A percentile compares a stretch with the other conserved stretches of the same genome.
phyloP scores from a whole-genome alignment of 345 rosid genomes.

The Sisymbrium altissimum region DNA sequence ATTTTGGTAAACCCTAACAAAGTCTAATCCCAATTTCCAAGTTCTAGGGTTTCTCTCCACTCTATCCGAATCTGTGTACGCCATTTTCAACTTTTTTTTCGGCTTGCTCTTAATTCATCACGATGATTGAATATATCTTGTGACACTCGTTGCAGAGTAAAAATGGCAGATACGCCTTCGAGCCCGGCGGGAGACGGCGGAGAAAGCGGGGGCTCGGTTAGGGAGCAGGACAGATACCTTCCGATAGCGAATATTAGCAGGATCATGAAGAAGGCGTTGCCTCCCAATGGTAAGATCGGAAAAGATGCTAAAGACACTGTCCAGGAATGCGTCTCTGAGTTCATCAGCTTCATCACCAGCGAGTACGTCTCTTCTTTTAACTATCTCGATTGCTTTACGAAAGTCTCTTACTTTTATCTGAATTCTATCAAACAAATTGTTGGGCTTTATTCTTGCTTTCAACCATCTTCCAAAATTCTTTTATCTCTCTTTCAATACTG shows the following conservation, averaged over 20 bases:
- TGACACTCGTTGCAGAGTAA: neutral
- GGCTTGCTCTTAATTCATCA: neutral
- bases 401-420: neutral
- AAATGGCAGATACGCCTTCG: conserved; percentile 59
- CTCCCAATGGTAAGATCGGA: conserved; percentile 61
- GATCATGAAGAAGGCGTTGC: conserved; percentile 72
- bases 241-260: conserved; percentile 66
- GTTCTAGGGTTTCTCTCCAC: conserved; percentile 4
- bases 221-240: conserved; percentile 62
- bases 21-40: neutral
- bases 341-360: conserved; percentile 67
- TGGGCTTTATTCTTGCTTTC: neutral
- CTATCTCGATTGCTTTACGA: neutral
- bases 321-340: conserved; percentile 72
- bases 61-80: neutral
- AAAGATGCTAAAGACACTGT: conserved; percentile 69
- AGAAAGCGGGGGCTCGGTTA: conserved; percentile 55
- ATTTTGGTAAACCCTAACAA: neutral
- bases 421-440: neutral
- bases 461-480: neutral
- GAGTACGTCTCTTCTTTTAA: conserved; percentile 39
- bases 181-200: conserved; percentile 73
- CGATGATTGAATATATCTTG: neutral
- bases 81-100: neutral
- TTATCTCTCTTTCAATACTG: neutral